A percentile compares a stretch with the other conserved stretches of the same genome.
phyloP scores from a whole-genome alignment of 768 basidiomycete genomes.

The Amanita polypyramis region DNA sequence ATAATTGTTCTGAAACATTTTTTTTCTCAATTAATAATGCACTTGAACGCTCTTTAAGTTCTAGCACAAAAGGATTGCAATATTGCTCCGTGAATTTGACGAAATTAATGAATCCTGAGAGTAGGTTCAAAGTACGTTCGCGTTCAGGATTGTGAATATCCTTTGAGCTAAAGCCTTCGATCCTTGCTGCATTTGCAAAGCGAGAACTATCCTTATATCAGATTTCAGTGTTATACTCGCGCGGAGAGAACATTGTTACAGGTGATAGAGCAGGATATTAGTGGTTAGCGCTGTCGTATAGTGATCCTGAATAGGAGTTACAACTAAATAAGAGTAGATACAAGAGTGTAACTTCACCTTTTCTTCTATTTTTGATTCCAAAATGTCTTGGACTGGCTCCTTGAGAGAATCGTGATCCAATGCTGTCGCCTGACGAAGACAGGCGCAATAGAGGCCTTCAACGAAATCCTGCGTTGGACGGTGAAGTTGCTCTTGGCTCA shows the following conservation, averaged over 20 bases:
- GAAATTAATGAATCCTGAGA: constrained; percentile 90
- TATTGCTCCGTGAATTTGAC: constrained; percentile 79
- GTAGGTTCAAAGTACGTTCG: constrained; percentile 60
- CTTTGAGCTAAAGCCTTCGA: constrained; percentile 66
- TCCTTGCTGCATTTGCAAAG: constrained; percentile 61
- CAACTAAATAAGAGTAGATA: not conserved
- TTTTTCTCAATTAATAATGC: constrained; percentile 53
- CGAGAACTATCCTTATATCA: constrained; percentile 35
- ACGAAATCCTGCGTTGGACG: constrained; percentile 66
- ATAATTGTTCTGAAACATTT: constrained; percentile 36
- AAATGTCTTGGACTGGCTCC: constrained; percentile 43
- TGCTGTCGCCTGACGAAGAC: constrained; percentile 62
- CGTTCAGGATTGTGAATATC: constrained; percentile 69
- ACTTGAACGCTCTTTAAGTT: constrained; percentile 51
- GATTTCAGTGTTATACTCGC: constrained; percentile 1
- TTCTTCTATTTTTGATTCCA: constrained; percentile 42
- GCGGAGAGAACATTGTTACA: constrained; percentile 30
- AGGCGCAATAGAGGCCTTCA: constrained; percentile 55
- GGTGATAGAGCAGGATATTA: constrained; percentile 59
- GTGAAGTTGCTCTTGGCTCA: constrained; percentile 57
- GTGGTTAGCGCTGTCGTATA: constrained; percentile 47
- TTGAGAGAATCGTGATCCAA: constrained; percentile 49
- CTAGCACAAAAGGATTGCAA: constrained; percentile 47
- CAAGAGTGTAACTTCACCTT: constrained; percentile 29
- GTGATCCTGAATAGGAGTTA: constrained; percentile 40